Evolutionary conservation across 805 yeast species (phyloP).

Genomic region (Starmerella etchellsii): DNA sequence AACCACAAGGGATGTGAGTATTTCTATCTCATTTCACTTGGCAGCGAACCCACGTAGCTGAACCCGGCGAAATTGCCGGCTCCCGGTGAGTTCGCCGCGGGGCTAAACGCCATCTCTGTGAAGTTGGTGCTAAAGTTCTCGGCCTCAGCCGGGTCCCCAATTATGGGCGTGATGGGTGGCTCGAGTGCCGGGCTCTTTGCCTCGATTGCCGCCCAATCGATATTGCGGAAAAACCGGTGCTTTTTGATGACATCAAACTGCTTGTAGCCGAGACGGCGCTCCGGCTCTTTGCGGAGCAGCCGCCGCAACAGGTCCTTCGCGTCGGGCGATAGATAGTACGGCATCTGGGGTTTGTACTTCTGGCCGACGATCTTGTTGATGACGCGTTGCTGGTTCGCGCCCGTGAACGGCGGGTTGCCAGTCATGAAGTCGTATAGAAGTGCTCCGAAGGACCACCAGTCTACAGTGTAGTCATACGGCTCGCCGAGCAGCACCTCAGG

Average conservation of each 20-base stretch:
- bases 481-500: constrained; percentile 76
- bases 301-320: constrained; percentile 64
- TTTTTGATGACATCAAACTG: constrained; percentile 42
- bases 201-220: constrained; percentile 54
- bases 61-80: constrained; percentile 18
- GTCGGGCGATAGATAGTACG: constrained; percentile 64
- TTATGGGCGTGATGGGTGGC: constrained; percentile 75
- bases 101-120: constrained; percentile 44
- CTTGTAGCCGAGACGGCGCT: constrained; percentile 48
- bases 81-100: constrained; percentile 13
- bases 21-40: constrained; percentile 6
- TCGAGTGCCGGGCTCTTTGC: constrained; percentile 35
- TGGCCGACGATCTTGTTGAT: constrained; percentile 57
- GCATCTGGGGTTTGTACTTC: constrained; percentile 42
- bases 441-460: constrained; percentile 89
- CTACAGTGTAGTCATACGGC: constrained; percentile 66
- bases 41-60: constrained; percentile 21
- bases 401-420: constrained; percentile 83
- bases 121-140: constrained; percentile 76
- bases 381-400: constrained; percentile 61
- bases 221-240: constrained; percentile 64
- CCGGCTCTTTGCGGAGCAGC: constrained; percentile 55
- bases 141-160: constrained; percentile 69
- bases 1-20: not conserved
- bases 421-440: constrained; percentile 66